Conservation (phyloP, 1,284 basidiomycete species). For the Meira miltonrushii region DNA sequence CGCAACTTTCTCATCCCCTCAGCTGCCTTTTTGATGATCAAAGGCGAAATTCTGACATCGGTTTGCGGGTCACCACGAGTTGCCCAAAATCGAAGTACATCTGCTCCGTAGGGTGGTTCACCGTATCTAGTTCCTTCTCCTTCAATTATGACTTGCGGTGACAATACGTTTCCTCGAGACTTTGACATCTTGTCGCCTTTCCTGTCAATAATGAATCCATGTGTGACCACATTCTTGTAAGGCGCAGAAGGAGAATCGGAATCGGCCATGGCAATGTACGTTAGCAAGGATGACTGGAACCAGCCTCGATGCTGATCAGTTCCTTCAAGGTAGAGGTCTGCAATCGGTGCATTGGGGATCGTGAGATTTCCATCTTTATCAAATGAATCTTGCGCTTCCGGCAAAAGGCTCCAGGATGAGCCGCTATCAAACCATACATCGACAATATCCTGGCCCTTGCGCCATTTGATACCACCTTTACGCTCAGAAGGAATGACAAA, state of each 20-base stretch:
- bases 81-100: conserved; percentile 84
- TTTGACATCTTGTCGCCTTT: conserved; percentile 97
- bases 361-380: conserved; percentile 2
- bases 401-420: conserved; percentile 76
- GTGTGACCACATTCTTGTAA: conserved; percentile 80
- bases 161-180: conserved; percentile 84
- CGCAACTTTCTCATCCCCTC: conserved; percentile 80
- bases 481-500: conserved; percentile 58
- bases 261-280: conserved; percentile 59
- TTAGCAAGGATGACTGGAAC: conserved; percentile 95
- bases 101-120: conserved; percentile 75
- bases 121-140: conserved; percentile 64
- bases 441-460: conserved; percentile 77
- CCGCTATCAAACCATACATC: conserved; percentile 99
- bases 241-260: conserved; percentile 57
- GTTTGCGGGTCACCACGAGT: conserved; percentile 84
- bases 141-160: conserved; percentile 72
- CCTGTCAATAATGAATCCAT: conserved; percentile 93
- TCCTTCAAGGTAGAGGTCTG: conserved; percentile 90
- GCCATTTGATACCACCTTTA: conserved; percentile 21
- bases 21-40: conserved; percentile 69
- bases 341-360: conserved; percentile 47
- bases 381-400: conserved; percentile 40
- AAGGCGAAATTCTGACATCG: conserved; percentile 79
- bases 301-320: conserved; percentile 97